A percentile compares a stretch with the other conserved stretches of the same genome.
phyloP scores from a whole-genome alignment of 1,139 yeast genomes.

The Candida sanyaensis region DNA sequence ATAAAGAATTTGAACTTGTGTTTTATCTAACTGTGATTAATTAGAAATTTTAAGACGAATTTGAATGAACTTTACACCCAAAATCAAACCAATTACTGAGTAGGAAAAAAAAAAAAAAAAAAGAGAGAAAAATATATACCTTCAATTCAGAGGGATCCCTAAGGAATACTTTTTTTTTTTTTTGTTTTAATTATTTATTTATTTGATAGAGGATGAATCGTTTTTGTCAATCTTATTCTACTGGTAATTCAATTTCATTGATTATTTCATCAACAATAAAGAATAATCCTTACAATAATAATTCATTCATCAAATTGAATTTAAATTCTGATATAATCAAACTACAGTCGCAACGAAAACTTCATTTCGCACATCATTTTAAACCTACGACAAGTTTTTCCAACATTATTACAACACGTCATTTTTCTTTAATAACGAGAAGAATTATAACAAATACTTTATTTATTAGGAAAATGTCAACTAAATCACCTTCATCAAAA shows the following conservation, averaged over 20 bases:
- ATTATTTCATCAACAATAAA: neutral
- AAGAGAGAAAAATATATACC: neutral
- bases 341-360: neutral
- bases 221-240: neutral
- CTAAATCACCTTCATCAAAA: neutral
- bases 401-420: slow-evolving; percentile 4
- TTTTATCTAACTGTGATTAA: no score
- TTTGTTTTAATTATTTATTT: no score
- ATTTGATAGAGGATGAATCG: neutral
- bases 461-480: slow-evolving; percentile 8
- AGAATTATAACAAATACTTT: slow-evolving; percentile 1
- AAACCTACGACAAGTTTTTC: neutral
- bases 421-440: slow-evolving; percentile 9
- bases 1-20: no score
- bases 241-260: neutral
- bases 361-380: neutral
- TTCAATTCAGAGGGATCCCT: no score
- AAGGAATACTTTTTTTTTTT: no score
- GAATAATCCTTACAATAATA: neutral
- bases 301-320: neutral
- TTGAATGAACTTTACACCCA: no score
- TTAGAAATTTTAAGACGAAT: no score
- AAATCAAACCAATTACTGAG: neutral
- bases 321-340: neutral
- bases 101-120: neutral